Evolutionary conservation across 768 basidiomycete genomes (phyloP).

Genomic region (Amanita jacksonii): DNA sequence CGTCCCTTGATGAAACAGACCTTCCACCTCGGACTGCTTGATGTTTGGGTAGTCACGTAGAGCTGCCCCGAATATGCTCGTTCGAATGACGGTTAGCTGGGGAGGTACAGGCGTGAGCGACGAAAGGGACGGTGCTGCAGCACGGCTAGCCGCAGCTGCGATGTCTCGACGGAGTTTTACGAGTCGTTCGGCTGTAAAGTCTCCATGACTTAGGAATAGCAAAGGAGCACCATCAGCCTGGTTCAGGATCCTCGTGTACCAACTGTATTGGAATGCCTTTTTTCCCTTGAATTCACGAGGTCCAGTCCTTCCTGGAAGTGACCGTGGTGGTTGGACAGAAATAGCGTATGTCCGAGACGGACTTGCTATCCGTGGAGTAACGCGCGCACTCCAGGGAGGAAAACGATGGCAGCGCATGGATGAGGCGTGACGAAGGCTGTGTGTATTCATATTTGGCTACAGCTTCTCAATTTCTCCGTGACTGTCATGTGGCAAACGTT

Average conservation of each 20-base stretch:
- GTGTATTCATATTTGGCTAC: no score
- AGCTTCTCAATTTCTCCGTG: no score
- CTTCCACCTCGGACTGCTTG: conserved; percentile 34
- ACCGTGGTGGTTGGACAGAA: conserved; percentile 41
- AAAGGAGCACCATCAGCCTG: conserved; percentile 48
- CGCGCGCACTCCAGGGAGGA: conserved; percentile 14
- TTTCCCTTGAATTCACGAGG: conserved; percentile 70
- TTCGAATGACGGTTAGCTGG: conserved; percentile 60
- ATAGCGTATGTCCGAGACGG: conserved; percentile 43
- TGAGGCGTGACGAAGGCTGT: no score
- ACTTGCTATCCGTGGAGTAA: conserved; percentile 16
- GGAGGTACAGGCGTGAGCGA: conserved; percentile 29
- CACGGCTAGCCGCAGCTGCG: conserved; percentile 39
- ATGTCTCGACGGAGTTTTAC: conserved; percentile 64
- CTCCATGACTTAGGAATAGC: conserved; percentile 70
- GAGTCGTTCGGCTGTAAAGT: conserved; percentile 62
- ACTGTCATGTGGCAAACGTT: no score
- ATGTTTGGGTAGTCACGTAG: conserved; percentile 51
- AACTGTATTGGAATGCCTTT: conserved; percentile 74
- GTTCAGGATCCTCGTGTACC: conserved; percentile 66
- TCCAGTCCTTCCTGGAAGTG: conserved; percentile 40
- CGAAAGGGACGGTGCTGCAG: conserved; percentile 27
- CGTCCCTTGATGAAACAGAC: conserved; percentile 48
- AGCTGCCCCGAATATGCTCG: conserved; percentile 73
- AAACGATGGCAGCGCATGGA: conserved; percentile 20